These are phyloP conservation scores for Lachancea sp. DNA, from an alignment of 805 yeast species.

Conservation along the genomic window DNA sequence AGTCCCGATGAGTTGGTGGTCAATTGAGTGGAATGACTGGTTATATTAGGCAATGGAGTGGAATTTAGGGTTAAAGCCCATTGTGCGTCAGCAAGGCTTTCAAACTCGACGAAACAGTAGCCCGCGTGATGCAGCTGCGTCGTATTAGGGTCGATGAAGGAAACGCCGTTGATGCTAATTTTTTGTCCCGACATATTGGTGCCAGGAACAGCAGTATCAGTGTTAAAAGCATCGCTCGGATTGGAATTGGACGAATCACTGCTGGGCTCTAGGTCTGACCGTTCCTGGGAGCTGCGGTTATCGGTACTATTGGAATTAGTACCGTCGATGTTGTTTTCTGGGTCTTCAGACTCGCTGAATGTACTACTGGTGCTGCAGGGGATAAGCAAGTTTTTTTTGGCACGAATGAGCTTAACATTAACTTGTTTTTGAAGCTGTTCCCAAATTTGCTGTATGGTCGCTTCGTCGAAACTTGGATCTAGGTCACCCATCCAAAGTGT, in stretches of 20 bases:
- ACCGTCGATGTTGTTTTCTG: too few relatives aligned
- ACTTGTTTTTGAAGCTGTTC: conserved; percentile 48
- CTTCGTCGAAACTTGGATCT: conserved; percentile 73
- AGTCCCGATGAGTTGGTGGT: conserved; percentile 36
- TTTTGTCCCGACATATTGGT: conserved; percentile 5
- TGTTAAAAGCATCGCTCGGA: neutral
- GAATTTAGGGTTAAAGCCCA: conserved; percentile 64
- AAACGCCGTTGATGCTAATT: conserved; percentile 26
- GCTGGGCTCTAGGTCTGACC: neutral
- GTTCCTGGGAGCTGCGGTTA: conserved; percentile 1
- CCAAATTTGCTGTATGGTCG: conserved; percentile 55
- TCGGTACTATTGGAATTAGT: neutral
- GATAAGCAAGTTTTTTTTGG: conserved; percentile 34
- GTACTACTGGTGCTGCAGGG: conserved; percentile 30
- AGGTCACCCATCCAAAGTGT: conserved; percentile 88
- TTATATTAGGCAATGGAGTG: conserved; percentile 49
- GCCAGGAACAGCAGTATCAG: neutral
- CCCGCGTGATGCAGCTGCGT: conserved; percentile 45
- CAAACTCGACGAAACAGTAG: conserved; percentile 75
- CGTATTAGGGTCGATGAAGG: conserved; percentile 30
- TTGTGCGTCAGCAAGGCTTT: conserved; percentile 60
- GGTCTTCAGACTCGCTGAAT: conserved; percentile 15
- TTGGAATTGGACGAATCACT: neutral
- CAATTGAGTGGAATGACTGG: conserved; percentile 17
- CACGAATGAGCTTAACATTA: conserved; percentile 58